A percentile compares a stretch with the other conserved stretches of the same genome.
phyloP scores from a whole-genome alignment of 2,329 filamentous ascomycete genomes.

The Nakataea oryzae region DNA sequence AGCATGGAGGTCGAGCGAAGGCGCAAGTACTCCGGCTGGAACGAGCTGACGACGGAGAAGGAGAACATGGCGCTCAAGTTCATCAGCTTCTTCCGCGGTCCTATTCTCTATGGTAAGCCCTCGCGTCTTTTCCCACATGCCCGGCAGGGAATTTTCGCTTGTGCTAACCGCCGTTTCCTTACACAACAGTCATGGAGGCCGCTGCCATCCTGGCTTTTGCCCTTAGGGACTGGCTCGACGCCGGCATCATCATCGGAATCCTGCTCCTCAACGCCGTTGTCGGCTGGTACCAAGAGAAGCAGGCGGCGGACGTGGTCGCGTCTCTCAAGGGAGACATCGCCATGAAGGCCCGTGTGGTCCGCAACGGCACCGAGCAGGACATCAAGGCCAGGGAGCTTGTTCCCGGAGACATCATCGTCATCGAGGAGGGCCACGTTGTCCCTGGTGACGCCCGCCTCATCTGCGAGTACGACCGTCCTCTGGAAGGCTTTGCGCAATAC shows the following conservation, averaged over 20 bases:
- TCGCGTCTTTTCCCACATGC: not conserved
- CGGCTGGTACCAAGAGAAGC: slow-evolving; percentile 75
- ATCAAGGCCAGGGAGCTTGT: slow-evolving; percentile 67
- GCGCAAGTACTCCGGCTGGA: slow-evolving; percentile 57
- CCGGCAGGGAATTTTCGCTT: not conserved
- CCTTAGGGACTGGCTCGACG: slow-evolving; percentile 67
- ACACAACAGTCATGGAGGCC: slow-evolving; percentile 59
- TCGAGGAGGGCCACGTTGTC: slow-evolving; percentile 63
- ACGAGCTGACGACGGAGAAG: slow-evolving; percentile 65
- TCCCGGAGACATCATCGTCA: slow-evolving; percentile 63
- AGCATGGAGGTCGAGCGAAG: slow-evolving; percentile 49
- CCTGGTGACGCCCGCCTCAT: slow-evolving; percentile 63
- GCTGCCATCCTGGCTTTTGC: slow-evolving; percentile 64
- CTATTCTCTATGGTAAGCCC: slow-evolving; percentile 65
- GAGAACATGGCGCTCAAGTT: slow-evolving; percentile 68
- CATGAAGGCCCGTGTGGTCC: slow-evolving; percentile 59
- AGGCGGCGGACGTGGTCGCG: slow-evolving; percentile 67
- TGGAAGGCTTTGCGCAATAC: slow-evolving; percentile 36
- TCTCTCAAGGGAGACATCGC: slow-evolving; percentile 69
- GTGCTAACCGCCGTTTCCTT: not conserved
- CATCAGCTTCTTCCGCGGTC: slow-evolving; percentile 64
- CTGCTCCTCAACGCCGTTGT: slow-evolving; percentile 64
- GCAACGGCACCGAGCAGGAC: slow-evolving; percentile 55
- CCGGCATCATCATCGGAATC: slow-evolving; percentile 70
- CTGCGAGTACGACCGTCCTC: slow-evolving; percentile 55